phyloP scores from a whole-genome alignment of 2,329 filamentous ascomycete species.

The Paecilomyces niveus region DNA sequence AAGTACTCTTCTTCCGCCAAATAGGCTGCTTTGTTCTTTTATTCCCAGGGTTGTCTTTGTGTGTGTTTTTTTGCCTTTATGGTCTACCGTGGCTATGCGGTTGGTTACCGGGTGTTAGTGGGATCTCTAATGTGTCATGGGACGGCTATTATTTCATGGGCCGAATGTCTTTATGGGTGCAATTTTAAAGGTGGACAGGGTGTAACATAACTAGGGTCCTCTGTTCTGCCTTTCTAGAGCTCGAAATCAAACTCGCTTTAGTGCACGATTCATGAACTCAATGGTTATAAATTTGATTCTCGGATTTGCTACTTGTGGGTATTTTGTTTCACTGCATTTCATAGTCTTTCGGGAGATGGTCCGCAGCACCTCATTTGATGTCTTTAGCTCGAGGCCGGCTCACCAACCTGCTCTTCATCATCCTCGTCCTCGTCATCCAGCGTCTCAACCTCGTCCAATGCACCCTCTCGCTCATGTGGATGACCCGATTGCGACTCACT shows the following conservation, averaged over 20 bases:
- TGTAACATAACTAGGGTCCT: conserved; percentile 41
- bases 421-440: conserved; percentile 63
- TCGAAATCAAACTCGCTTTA: conserved; percentile 27
- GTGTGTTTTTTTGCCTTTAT: conserved; percentile 31
- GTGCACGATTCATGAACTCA: conserved; percentile 11
- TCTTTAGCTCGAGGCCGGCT: not conserved
- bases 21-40: conserved; percentile 64
- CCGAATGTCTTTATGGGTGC: conserved; percentile 37
- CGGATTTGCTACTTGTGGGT: not conserved
- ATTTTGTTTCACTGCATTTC: not conserved
- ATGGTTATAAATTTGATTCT: not conserved
- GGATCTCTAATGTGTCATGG: conserved; percentile 43
- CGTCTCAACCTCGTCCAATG: conserved; percentile 83
- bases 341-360: not conserved
- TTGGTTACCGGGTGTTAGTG: conserved; percentile 39
- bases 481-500: conserved; percentile 53
- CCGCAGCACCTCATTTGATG: not conserved
- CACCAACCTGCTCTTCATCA: conserved; percentile 12
- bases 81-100: conserved; percentile 35
- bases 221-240: conserved; percentile 28
- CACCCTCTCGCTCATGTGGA: conserved; percentile 57
- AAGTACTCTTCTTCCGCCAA: conserved; percentile 99
- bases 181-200: conserved; percentile 35
- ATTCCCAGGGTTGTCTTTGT: conserved; percentile 36
- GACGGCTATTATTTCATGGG: conserved; percentile 38